Base-by-base conservation (phyloP, 1,284 basidiomycete genomes). In the Tilletia indica region DNA sequence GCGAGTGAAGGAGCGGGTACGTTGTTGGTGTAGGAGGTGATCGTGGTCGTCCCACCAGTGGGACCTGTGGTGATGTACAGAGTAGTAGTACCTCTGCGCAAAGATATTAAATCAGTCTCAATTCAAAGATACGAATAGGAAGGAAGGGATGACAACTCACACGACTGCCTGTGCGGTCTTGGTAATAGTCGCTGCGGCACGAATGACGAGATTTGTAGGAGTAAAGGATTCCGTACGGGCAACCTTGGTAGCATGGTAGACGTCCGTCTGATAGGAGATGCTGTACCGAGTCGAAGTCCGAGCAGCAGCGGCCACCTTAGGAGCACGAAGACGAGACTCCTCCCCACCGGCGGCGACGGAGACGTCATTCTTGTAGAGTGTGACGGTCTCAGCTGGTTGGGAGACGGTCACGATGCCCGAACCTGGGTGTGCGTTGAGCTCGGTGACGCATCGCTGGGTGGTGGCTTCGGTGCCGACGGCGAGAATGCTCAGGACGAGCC, bases 1-100 rank as follows among this genome's bases (percentile, higher is more conserved):
- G 61, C 61, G 16, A 64, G 34, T 1, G 61, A 64, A 16, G 61
- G 61, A 21, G 61, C 61, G 61, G 61, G 61, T 34, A 38, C 61
- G 16, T 36, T 36, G 34, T 16, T 34, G 36, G 61, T 64, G 61
- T 64, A 64, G 39, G 36, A 39, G 9, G 61, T 64, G 34, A 64
- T 16, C 61, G 61, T 64, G 14, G 61, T 64, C 34, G 61, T 64
- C 9, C 61, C 61, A 38, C 61, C 61, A 4, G 61, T 25, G 2
- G 34, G 19, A 2, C 61, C 61, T 3, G 61, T 39, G 12, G 61
- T 64, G 61, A 64, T 39, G 11, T 19, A 38, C 34, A 36, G 3
- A 14, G 61, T 38, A 4, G 61, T 64, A 9, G 61, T 64, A 4
- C 31, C 61, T 64, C 61, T 64, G 38, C 25, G 25, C 61, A 61